phyloP scores from a whole-genome alignment of 169 alveolate species.

The Plasmodium falciparum region DNA sequence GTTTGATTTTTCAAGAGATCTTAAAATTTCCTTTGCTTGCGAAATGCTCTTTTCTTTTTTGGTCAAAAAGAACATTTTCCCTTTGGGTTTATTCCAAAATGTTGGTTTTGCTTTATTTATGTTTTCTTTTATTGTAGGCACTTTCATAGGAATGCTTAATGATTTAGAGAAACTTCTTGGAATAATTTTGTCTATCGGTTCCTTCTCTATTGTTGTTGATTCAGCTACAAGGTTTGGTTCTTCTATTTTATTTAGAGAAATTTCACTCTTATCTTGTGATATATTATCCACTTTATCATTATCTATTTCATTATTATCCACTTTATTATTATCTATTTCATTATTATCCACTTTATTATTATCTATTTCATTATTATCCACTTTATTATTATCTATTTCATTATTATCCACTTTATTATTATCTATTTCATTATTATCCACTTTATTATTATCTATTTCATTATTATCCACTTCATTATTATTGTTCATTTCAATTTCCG shows the following conservation, averaged over 20 bases:
- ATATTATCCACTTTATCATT: no score
- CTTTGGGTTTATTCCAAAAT: slow-evolving; percentile 2
- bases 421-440: no score
- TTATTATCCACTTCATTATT: no score
- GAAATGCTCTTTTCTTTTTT: not conserved
- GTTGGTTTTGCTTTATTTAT: not conserved
- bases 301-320: no score
- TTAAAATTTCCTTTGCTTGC: not conserved
- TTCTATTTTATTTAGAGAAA: no score
- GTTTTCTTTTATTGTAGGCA: not conserved
- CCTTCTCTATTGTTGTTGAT: not conserved
- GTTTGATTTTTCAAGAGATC: not conserved
- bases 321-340: no score
- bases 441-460: not conserved
- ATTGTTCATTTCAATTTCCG: no score
- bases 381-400: no score
- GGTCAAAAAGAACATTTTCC: not conserved
- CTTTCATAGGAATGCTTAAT: not conserved
- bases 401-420: no score
- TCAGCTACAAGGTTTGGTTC: no score
- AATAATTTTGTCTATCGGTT: not conserved
- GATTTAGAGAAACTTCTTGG: not conserved
- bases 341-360: no score
- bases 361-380: not conserved
- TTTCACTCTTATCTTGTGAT: no score